Evolutionary conservation across 805 yeast species (phyloP), one percentile per base, ranked within the genome.

Genomic region (Kodamaea neixiangensis): DNA sequence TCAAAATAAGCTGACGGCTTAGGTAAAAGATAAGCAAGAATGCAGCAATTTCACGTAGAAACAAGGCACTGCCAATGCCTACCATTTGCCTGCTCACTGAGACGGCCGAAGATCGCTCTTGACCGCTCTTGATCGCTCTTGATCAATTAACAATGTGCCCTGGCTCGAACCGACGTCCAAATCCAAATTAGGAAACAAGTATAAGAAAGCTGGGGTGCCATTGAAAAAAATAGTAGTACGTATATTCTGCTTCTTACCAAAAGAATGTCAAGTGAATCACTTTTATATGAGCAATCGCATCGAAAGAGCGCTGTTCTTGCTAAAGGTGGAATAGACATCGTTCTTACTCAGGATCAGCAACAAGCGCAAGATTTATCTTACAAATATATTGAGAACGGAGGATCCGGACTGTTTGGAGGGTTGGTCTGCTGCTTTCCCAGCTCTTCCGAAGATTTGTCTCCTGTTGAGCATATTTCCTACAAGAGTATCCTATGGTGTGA

Each of bases 401-500:
- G 25, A 4, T 14, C 33, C 14, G 19, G 31, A 25, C 13, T 25
- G 10, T 5, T 25, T 3, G 31, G 31, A 13, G 31, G 31, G 11
- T 13, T 45, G 7, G 3, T 17, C 15, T 47, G 49, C 15, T 47
- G 49, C 17, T 19, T 40, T 13, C 44, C 49, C 21, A 19, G 34
- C 21, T 15, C 20, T 3, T 3, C 25, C 15, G 18, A 7, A 7
- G 34, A 11, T 11, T 1, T 2, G 4, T 6, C 7, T 3, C 14
- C 21, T n/a, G 14, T 33, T 18, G 44, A 11, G 14, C 40, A 45
- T 15, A 65, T 68, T n/a, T 54, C 64, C 5, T 68, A 48, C 44
- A 55, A 58, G 25, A 55, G 60, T 29, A 62, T 68, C 14, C 35
- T 68, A 44, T 65, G 65, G 65, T 62, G 68, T 50, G 58, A 59